Evolutionary conservation across 495 filamentous ascomycete species (phyloP).

Genomic region (Tuber magnatum): DNA sequence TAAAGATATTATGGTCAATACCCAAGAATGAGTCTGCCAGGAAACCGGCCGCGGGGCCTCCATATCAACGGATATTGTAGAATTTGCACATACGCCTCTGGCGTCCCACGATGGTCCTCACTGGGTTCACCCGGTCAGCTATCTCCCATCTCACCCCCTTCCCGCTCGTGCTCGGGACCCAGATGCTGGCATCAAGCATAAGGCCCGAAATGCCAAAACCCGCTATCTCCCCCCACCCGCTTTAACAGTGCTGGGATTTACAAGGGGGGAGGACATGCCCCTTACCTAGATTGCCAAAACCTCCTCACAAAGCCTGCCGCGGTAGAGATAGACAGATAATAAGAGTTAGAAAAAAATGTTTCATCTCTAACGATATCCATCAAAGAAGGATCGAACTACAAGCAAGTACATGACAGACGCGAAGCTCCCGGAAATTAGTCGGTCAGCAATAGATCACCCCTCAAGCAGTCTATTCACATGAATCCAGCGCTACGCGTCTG

Average conservation of each 20-base stretch:
- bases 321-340: background rate
- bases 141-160: constrained; percentile 10
- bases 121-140: constrained; percentile 44
- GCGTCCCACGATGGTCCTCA: constrained; percentile 92
- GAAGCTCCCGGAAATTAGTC: background rate
- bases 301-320: constrained; percentile 75
- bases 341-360: constrained; percentile 1
- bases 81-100: constrained; percentile 48
- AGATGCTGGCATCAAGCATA: background rate
- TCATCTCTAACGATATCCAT: background rate
- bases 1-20: constrained; percentile 7
- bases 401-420: background rate
- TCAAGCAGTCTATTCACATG: background rate
- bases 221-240: background rate
- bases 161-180: background rate
- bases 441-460: background rate
- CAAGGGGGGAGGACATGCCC: background rate
- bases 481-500: background rate
- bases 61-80: background rate
- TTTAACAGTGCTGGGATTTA: background rate
- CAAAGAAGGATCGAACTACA: background rate
- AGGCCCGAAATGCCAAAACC: background rate
- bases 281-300: constrained; percentile 81
- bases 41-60: background rate
- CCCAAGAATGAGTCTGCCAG: background rate